Evolutionary conservation across 2,329 filamentous ascomycete species (phyloP), one percentile per base, ranked within the genome.

Genomic region (Trichoderma arundinaceum): DNA sequence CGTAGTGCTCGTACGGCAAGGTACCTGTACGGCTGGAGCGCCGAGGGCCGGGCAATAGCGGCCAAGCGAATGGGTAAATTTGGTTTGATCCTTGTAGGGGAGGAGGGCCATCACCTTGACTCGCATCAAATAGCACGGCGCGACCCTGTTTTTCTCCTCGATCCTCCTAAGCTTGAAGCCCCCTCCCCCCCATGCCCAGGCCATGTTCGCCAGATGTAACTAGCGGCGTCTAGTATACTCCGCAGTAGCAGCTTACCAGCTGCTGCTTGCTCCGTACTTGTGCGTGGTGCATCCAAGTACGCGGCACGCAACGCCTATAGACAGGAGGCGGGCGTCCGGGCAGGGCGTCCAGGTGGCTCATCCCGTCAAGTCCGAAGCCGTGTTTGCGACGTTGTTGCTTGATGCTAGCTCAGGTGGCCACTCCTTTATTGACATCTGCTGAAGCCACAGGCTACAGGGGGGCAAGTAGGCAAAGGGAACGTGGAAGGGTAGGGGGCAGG

Each of bases 401-500:
- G n/a, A n/a, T n/a, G n/a, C n/a, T 59, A 49, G 57, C 43, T 59
- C 57, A 59, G 57, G 33, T 49, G 57, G 57, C 28, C 33, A 10
- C 43, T 59, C 35, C 58, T 52, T 51, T 33, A 41, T 43, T 49
- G 46, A 61, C 35, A 61, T 49, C 38, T 49, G 58, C 58, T 61
- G 58, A 61, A 48, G 58, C 58, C 53, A 53, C 49, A 46, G 35
- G 57, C 44, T 52, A 52, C 58, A 43, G 22, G 48, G 59, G 49
- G 59, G 28, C 12, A 15, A 22, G 17, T 13, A 19, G 39, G 38
- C 35, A 57, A 51, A 32, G 48, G 48, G 22, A 51, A 48, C 44
- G 19, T 28, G 19, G 49, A 35, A 52, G 22, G 53, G 35, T 35
- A n/a, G 35, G 38, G 15, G 53, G n/a, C 52, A n/a, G 52, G 52